Evolutionary conservation across 306 rosid species (phyloP).

Genomic region (Ochetophila trinervis): DNA sequence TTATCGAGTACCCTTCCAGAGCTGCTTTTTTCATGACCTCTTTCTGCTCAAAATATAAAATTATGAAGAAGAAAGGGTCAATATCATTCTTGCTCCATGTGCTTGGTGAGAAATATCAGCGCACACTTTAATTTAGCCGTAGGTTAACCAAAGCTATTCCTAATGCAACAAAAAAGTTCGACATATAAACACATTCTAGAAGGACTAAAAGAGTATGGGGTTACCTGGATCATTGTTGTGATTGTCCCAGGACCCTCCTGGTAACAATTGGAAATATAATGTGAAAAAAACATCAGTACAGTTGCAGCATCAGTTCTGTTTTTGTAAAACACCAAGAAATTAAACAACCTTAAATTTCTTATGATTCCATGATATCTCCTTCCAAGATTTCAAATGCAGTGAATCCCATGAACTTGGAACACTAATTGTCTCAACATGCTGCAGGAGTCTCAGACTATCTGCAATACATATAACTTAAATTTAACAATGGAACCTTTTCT

Average conservation of each 20-base stretch:
- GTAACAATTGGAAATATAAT: slow-evolving; percentile 19
- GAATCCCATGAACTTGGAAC: slow-evolving; percentile 66
- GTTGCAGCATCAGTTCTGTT: not conserved
- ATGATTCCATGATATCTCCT: slow-evolving; percentile 60
- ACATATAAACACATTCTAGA: not conserved
- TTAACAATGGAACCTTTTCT: not conserved
- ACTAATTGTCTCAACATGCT: slow-evolving; percentile 61
- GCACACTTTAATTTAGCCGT: not conserved
- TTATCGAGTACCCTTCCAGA: slow-evolving; percentile 51
- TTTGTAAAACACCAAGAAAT: slow-evolving; percentile 17
- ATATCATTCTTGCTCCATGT: not conserved
- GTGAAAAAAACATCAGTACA: not conserved
- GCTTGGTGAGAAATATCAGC: not conserved
- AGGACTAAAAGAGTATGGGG: not conserved
- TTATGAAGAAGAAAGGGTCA: not conserved
- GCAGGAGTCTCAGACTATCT: slow-evolving; percentile 82
- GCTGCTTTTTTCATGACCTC: slow-evolving; percentile 56
- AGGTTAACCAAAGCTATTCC: too few relatives aligned
- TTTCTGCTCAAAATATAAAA: slow-evolving; percentile 43
- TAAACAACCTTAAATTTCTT: slow-evolving; percentile 61
- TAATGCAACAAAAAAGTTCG: not conserved
- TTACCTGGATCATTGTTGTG: slow-evolving; percentile 64
- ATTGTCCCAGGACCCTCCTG: slow-evolving; percentile 80
- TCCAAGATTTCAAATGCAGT: slow-evolving; percentile 54
- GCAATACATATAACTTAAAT: slow-evolving; percentile 26